phyloP scores from a whole-genome alignment of 495 filamentous ascomycete species.

The Bacidia rubella region DNA sequence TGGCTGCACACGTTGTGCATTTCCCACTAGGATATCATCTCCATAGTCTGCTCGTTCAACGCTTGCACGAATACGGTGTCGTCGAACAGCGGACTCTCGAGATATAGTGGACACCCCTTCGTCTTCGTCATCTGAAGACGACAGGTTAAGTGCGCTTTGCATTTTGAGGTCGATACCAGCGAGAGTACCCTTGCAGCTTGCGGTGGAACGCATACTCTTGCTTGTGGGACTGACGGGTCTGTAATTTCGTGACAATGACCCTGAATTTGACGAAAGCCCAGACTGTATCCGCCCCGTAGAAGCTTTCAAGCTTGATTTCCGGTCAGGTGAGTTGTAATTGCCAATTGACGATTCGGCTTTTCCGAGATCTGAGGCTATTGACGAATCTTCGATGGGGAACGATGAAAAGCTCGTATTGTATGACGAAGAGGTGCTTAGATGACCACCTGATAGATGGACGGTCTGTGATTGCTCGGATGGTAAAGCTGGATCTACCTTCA shows the following conservation, averaged over 20 bases:
- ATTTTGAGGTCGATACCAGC: constrained; percentile 8
- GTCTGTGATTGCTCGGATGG: too few relatives aligned
- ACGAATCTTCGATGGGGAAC: too few relatives aligned
- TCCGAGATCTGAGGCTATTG: too few relatives aligned
- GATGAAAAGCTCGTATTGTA: constrained; percentile 5
- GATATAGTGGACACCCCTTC: constrained; percentile 1
- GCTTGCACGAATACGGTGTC: constrained; percentile 11
- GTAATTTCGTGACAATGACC: not conserved
- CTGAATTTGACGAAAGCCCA: not conserved
- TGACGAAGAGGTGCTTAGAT: constrained; percentile 11
- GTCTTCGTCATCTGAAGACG: constrained; percentile 14
- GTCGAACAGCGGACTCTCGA: constrained; percentile 2
- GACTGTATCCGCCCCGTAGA: not conserved
- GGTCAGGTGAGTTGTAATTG: too few relatives aligned
- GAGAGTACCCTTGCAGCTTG: not conserved
- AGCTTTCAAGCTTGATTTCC: constrained; percentile 9
- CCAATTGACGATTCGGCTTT: too few relatives aligned
- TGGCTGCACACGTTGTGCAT: constrained; percentile 12
- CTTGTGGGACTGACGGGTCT: not conserved
- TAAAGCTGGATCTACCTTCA: not conserved
- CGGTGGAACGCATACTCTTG: constrained; percentile 2
- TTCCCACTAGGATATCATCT: constrained; percentile 9
- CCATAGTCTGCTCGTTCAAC: constrained; percentile 9
- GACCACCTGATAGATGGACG: too few relatives aligned
- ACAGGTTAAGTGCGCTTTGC: constrained; percentile 14